These are phyloP conservation scores for Periglandula ipomoeae DNA, from an alignment of 2,329 filamentous ascomycete genomes.

Conservation along the genomic window DNA sequence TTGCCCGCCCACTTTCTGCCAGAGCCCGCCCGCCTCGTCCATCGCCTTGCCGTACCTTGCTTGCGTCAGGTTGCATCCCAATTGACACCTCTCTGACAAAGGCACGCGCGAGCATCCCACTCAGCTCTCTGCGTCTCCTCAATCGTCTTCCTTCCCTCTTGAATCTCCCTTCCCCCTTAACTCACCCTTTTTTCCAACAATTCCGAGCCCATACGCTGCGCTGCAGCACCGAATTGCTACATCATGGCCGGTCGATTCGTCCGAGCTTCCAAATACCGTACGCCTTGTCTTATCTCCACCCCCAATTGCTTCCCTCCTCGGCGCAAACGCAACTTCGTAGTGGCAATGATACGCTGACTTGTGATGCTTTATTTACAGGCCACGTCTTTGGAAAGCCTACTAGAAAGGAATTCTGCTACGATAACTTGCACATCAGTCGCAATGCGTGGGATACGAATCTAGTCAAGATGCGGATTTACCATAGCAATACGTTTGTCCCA, in stretches of 20 bases:
- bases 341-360: background rate
- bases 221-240: slow-evolving; percentile 12
- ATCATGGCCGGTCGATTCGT: slow-evolving; percentile 57
- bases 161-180: background rate
- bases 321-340: background rate
- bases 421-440: slow-evolving; percentile 91
- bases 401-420: slow-evolving; percentile 96
- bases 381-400: slow-evolving; percentile 97
- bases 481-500: background rate
- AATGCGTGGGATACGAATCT: slow-evolving; percentile 99
- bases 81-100: background rate
- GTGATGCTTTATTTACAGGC: slow-evolving; percentile 44
- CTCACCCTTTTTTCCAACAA: background rate
- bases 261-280: slow-evolving; percentile 61
- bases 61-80: background rate
- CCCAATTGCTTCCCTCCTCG: background rate
- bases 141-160: slow-evolving; percentile 11
- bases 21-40: background rate
- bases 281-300: slow-evolving; percentile 20
- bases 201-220: slow-evolving; percentile 3
- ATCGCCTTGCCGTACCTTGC: background rate
- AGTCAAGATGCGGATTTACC: slow-evolving; percentile 64
- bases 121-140: slow-evolving; percentile 2
- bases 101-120: slow-evolving; percentile 4
- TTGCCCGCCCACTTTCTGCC: background rate